A percentile compares a stretch with the other conserved stretches of the same genome.
phyloP scores from a whole-genome alignment of 2,329 filamentous ascomycete species.

The Lojkania enalia region DNA sequence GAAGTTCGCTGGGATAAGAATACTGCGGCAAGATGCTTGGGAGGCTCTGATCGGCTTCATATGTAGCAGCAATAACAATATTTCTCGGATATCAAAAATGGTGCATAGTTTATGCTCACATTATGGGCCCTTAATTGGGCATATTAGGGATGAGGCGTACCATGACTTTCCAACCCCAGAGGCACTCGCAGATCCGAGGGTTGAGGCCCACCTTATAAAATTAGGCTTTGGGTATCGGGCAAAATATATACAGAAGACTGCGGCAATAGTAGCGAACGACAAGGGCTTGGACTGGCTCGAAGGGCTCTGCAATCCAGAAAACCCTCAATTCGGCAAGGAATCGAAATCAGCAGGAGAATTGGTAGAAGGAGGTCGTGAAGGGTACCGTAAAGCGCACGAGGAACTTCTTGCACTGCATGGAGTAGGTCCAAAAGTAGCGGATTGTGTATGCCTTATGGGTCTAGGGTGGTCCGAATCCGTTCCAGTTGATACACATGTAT shows the following conservation, averaged over 20 bases:
- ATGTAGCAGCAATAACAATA: constrained; percentile 99
- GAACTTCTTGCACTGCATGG: constrained; percentile 78
- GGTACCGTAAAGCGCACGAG: constrained; percentile 79
- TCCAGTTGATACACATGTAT: constrained; percentile 94
- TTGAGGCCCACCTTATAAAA: constrained; percentile 77
- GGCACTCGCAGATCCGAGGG: constrained; percentile 70
- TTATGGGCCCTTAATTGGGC: constrained; percentile 77
- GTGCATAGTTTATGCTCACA: constrained; percentile 86
- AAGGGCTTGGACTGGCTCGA: constrained; percentile 74
- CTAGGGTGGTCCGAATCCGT: constrained; percentile 94
- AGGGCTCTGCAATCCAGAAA: constrained; percentile 75
- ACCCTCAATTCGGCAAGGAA: constrained; percentile 60
- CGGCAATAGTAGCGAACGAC: constrained; percentile 70
- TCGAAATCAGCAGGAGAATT: constrained; percentile 52
- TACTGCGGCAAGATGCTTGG: constrained; percentile 94
- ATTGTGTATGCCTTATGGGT: constrained; percentile 96
- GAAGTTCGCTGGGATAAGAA: constrained; percentile 86
- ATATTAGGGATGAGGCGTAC: constrained; percentile 70
- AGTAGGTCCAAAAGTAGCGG: constrained; percentile 94
- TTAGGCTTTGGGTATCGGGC: constrained; percentile 95
- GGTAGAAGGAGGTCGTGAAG: constrained; percentile 58
- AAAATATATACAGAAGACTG: constrained; percentile 88
- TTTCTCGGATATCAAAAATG: constrained; percentile 93
- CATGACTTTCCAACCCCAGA: constrained; percentile 85
- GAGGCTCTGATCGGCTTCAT: constrained; percentile 93